Conservation (phyloP, 805 yeast species). For the Starmerella potacharoeniae region DNA sequence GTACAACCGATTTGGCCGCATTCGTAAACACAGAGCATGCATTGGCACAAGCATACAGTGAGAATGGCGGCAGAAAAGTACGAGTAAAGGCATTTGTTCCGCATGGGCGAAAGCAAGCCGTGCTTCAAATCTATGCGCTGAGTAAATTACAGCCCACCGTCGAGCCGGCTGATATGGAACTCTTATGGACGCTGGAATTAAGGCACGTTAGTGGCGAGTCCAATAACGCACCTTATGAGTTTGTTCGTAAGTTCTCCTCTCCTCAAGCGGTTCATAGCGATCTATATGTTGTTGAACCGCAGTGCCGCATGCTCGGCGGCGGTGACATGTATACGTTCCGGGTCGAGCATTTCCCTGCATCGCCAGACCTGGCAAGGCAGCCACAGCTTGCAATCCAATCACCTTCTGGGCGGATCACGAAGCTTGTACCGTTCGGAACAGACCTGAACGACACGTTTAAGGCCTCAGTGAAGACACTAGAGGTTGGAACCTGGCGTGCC, state of each 20-base stretch:
- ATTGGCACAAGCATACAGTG: conserved; percentile 69
- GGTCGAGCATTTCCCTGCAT: conserved; percentile 36
- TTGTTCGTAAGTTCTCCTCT: conserved; percentile 63
- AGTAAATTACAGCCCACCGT: conserved; percentile 10
- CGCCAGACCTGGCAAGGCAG: conserved; percentile 20
- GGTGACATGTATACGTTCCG: conserved; percentile 56
- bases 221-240: conserved; percentile 42
- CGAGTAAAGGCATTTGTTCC: conserved; percentile 77
- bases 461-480: conserved; percentile 49
- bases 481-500: conserved; percentile 73
- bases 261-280: conserved; percentile 60
- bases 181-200: conserved; percentile 63
- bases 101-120: conserved; percentile 53
- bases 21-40: conserved; percentile 40
- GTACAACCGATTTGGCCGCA: conserved; percentile 55
- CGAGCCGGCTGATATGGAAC: conserved; percentile 39
- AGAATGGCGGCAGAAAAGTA: conserved; percentile 45
- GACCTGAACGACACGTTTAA: conserved; percentile 38
- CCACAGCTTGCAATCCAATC: conserved; percentile 58
- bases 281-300: conserved; percentile 76
- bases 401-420: conserved; percentile 70
- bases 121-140: conserved; percentile 51
- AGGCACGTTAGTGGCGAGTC: conserved; percentile 54
- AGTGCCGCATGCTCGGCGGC: conserved; percentile 46
- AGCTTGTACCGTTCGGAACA: conserved; percentile 37